These are phyloP conservation scores for Pichia heedii DNA, from an alignment of 805 yeast genomes.

Conservation along the genomic window DNA sequence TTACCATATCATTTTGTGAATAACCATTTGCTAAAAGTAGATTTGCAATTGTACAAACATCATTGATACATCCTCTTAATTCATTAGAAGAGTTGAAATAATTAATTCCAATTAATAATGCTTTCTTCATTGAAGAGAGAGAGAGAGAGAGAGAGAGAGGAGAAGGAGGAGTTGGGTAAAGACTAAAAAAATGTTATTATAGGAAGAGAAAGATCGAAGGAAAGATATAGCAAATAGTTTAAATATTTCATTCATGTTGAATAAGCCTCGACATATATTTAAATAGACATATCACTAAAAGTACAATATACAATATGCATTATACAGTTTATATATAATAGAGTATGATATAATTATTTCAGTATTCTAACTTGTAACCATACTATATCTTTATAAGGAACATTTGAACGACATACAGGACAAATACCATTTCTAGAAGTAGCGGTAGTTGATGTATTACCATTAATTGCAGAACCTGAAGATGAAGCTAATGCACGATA, in stretches of 20 bases:
- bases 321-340: too few species aligned
- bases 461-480: constrained; percentile 26
- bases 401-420: constrained; percentile 26
- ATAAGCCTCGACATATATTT: too few species aligned
- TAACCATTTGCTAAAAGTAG: constrained; percentile 37
- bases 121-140: constrained; percentile 39
- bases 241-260: too few species aligned
- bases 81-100: constrained; percentile 56
- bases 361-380: constrained; percentile 19
- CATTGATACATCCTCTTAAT: constrained; percentile 75
- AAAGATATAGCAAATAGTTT: too few species aligned
- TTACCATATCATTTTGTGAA: constrained; percentile 45
- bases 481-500: constrained; percentile 42
- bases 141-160: too few species aligned
- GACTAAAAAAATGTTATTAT: too few species aligned
- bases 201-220: too few species aligned
- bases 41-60: constrained; percentile 45
- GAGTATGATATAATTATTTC: not conserved
- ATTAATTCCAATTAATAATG: constrained; percentile 70
- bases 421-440: constrained; percentile 19
- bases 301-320: too few species aligned
- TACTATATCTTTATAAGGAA: constrained; percentile 24
- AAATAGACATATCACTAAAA: too few species aligned
- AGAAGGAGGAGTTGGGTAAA: too few species aligned
- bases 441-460: not conserved